A percentile compares a stretch with the other conserved stretches of the same genome.
Evolutionary conservation across 169 alveolate genomes (phyloP).

Genomic region (Perkinsus olseni): DNA sequence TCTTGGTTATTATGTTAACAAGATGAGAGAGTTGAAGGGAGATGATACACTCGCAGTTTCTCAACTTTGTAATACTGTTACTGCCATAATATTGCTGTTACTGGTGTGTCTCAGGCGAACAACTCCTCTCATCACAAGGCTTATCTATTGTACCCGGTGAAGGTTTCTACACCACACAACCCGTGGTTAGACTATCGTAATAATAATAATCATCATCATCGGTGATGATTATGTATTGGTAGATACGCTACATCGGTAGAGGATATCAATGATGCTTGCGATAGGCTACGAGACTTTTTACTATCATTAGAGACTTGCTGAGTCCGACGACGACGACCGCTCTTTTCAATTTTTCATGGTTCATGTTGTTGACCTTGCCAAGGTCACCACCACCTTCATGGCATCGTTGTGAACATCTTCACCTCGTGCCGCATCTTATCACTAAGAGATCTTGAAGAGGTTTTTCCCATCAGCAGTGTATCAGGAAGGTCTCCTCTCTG

Average conservation of each 20-base stretch:
- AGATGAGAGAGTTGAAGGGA: not conserved
- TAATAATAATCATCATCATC: not conserved
- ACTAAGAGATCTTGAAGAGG: no score
- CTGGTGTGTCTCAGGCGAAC: not conserved
- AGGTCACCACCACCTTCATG: no score
- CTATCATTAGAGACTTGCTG: not conserved
- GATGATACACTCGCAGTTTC: not conserved
- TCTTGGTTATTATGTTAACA: not conserved
- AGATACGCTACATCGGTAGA: not conserved
- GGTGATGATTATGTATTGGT: not conserved
- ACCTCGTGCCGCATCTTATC: no score
- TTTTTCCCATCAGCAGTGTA: no score
- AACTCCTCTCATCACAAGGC: not conserved
- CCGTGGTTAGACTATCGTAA: not conserved
- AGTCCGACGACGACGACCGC: no score
- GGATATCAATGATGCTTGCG: not conserved
- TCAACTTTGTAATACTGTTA: not conserved
- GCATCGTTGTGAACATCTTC: no score
- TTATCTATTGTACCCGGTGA: not conserved
- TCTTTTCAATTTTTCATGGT: no score
- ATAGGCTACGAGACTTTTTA: not conserved
- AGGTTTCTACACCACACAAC: not conserved
- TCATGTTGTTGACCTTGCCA: no score
- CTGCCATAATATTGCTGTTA: not conserved
- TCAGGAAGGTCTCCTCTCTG: no score